Conservation (phyloP, 257 asterid species). For the Fraxinus pennsylvanica region DNA sequence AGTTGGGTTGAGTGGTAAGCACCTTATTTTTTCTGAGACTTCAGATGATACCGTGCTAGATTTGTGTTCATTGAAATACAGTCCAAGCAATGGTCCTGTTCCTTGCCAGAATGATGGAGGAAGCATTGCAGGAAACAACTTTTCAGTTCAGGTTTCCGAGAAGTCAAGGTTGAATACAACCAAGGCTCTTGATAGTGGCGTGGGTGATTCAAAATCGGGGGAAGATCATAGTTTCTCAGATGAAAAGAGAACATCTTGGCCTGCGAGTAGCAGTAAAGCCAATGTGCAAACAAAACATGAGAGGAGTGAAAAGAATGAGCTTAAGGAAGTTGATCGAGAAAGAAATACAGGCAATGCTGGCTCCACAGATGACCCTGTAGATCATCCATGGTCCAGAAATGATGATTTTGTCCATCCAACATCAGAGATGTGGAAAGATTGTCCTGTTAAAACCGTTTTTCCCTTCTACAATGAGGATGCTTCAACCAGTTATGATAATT, state of each 20-base stretch:
- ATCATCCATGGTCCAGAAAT: conserved; percentile 54
- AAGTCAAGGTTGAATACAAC: conserved; percentile 41
- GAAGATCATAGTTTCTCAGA: conserved; percentile 45
- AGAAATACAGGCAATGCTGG: conserved; percentile 36
- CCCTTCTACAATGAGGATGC: conserved; percentile 59
- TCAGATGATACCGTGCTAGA: conserved; percentile 68
- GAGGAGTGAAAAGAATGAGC: conserved; percentile 48
- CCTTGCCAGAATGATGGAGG: conserved; percentile 48
- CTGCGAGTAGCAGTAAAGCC: conserved; percentile 51
- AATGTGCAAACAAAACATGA: conserved; percentile 36
- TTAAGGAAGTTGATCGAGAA: conserved; percentile 52
- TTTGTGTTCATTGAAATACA: conserved; percentile 57
- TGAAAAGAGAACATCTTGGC: conserved; percentile 61
- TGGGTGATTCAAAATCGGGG: conserved; percentile 39
- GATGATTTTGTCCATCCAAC: conserved; percentile 47
- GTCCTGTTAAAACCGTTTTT: conserved; percentile 68
- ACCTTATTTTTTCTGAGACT: conserved; percentile 54
- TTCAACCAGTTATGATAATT: conserved; percentile 63
- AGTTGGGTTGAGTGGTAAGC: conserved; percentile 57
- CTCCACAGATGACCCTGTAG: conserved; percentile 47
- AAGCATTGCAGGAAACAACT: conserved; percentile 35
- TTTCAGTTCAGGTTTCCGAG: conserved; percentile 57
- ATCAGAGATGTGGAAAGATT: conserved; percentile 59
- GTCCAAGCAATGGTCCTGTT: conserved; percentile 50
- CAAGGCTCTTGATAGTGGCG: conserved; percentile 46